Percentiles rank a stretch among this genome's conserved stretches.
phyloP scores from a whole-genome alignment of 192 early-diverging fungal species.

The Coemansia sp. region DNA sequence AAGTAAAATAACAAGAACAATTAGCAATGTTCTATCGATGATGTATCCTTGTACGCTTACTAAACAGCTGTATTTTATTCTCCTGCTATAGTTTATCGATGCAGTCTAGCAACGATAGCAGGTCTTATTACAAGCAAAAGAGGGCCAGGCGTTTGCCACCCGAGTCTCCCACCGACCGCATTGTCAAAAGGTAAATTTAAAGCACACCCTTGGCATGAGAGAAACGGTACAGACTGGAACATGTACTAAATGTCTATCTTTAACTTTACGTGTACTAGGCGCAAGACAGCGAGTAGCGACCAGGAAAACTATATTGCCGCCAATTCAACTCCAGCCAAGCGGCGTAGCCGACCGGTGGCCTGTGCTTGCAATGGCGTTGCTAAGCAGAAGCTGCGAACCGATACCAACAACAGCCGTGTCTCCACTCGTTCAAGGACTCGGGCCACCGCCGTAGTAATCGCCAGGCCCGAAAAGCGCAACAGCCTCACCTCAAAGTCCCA shows the following conservation, averaged over 20 bases:
- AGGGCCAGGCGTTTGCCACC: background rate
- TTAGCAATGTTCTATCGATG: background rate
- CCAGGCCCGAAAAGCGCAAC: background rate
- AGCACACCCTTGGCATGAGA: background rate
- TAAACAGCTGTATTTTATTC: too few species aligned
- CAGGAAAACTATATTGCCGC: constrained; percentile 1
- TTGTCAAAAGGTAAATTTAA: constrained; percentile 11
- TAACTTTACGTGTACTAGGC: background rate
- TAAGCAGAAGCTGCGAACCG: background rate
- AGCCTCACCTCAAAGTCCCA: background rate
- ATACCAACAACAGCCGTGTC: background rate
- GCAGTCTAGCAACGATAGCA: background rate
- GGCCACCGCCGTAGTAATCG: background rate
- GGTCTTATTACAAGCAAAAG: background rate
- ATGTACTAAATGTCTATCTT: background rate
- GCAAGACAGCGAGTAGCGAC: constrained; percentile 3
- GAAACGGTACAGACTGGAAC: background rate
- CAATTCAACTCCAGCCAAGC: background rate
- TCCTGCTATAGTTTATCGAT: background rate
- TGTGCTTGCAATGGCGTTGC: background rate
- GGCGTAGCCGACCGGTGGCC: background rate
- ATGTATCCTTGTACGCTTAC: background rate
- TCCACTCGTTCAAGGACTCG: background rate
- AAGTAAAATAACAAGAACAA: background rate
- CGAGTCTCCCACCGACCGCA: constrained; percentile 13